A percentile compares a stretch with the other conserved stretches of the same genome.
These are phyloP conservation scores for Santalum album DNA, from an alignment of 164 flowering plant genomes.

Conservation along the genomic window DNA sequence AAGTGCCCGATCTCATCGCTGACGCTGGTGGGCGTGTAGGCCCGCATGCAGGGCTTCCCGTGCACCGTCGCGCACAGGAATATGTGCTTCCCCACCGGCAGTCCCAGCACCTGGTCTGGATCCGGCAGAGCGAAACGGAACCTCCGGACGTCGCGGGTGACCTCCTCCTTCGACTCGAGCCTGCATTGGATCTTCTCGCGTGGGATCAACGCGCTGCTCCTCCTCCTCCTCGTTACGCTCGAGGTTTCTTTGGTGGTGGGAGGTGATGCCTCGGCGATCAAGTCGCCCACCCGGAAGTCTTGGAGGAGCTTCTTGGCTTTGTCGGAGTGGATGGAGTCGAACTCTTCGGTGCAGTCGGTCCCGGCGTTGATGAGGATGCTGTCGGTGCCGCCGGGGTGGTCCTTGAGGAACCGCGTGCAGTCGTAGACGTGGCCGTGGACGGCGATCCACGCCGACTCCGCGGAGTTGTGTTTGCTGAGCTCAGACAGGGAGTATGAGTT, in stretches of 20 bases:
- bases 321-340: conserved; percentile 92
- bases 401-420: conserved; percentile 76
- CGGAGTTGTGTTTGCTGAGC: conserved; percentile 57
- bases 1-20: conserved; percentile 66
- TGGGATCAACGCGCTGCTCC: conserved; percentile 44
- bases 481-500: conserved; percentile 55
- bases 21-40: conserved; percentile 76
- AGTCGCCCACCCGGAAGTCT: conserved; percentile 50
- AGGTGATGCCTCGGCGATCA: conserved; percentile 50
- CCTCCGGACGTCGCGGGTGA: conserved; percentile 68
- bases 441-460: conserved; percentile 87
- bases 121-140: conserved; percentile 70
- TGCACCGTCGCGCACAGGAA: conserved; percentile 61
- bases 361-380: conserved; percentile 97
- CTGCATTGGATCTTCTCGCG: conserved; percentile 62
- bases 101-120: conserved; percentile 58
- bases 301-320: conserved; percentile 81
- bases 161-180: conserved; percentile 40
- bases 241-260: conserved; percentile 52
- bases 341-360: conserved; percentile 92
- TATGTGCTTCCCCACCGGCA: conserved; percentile 90
- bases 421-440: conserved; percentile 93
- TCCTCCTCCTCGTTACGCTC: neutral
- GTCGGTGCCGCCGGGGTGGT: conserved; percentile 93
- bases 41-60: conserved; percentile 75